These are phyloP conservation scores for Priceomyces haplophilus DNA, from an alignment of 805 yeast species.

Conservation along the genomic window DNA sequence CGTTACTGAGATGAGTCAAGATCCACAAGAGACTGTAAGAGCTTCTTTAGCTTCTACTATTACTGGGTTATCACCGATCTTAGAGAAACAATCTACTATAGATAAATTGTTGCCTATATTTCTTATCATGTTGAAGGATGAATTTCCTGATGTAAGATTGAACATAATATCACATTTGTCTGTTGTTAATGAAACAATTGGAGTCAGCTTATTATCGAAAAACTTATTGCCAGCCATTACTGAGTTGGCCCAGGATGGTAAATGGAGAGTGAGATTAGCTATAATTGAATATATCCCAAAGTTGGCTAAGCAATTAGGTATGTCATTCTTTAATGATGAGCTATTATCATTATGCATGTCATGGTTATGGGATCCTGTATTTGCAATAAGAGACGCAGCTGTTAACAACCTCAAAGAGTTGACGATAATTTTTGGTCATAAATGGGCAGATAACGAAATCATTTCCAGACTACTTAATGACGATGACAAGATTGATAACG, in stretches of 20 bases:
- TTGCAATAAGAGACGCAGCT: constrained; percentile 95
- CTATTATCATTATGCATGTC: constrained; percentile 86
- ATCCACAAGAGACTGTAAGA: constrained; percentile 89
- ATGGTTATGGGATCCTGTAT: constrained; percentile 99
- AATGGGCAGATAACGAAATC: constrained; percentile 87
- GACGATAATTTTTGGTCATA: constrained; percentile 84
- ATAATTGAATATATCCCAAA: constrained; percentile 95
- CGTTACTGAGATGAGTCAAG: constrained; percentile 79
- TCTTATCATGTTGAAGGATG: constrained; percentile 92
- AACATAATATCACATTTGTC: constrained; percentile 91
- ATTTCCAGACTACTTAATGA: constrained; percentile 64
- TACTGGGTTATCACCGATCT: constrained; percentile 79
- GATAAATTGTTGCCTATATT: constrained; percentile 83
- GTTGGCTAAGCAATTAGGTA: constrained; percentile 91
- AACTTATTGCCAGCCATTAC: constrained; percentile 92
- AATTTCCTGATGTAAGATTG: constrained; percentile 91
- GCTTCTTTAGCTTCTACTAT: constrained; percentile 87
- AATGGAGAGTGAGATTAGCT: constrained; percentile 97
- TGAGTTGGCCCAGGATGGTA: constrained; percentile 91
- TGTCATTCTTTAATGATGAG: constrained; percentile 87
- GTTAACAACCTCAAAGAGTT: constrained; percentile 76
- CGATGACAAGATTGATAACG: constrained; percentile 23
- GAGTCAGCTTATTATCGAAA: constrained; percentile 82
- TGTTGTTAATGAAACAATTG: constrained; percentile 89
- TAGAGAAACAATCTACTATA: constrained; percentile 81